These are phyloP conservation scores for Tetrahymena malaccensis DNA, from an alignment of 73 alveolate species.

Conservation along the genomic window DNA sequence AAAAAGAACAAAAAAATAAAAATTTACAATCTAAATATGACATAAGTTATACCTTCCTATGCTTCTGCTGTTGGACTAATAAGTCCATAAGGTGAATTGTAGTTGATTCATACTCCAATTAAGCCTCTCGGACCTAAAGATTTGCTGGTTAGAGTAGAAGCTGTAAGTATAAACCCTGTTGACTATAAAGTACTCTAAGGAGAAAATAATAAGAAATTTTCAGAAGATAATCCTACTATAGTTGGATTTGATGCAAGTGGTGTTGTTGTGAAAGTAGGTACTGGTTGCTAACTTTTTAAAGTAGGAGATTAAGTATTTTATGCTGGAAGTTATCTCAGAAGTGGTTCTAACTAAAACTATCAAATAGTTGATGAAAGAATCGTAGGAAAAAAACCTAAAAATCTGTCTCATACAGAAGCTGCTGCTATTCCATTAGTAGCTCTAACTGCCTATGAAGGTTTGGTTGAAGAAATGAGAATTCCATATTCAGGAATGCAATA, in stretches of 20 bases:
- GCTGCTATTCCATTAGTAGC: slow-evolving; percentile 2
- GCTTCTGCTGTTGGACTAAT: neutral
- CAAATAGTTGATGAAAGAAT: neutral
- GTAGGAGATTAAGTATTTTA: neutral
- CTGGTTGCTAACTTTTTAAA: neutral
- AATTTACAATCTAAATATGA: neutral
- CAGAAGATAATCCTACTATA: neutral
- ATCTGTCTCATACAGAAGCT: neutral
- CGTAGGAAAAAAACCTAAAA: neutral
- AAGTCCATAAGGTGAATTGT: neutral
- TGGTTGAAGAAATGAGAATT: neutral
- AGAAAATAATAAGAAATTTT: neutral
- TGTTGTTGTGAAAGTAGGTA: neutral
- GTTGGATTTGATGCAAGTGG: neutral
- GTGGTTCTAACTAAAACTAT: neutral
- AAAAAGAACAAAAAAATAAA: neutral
- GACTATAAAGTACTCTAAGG: neutral
- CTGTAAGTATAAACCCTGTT: neutral
- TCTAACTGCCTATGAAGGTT: slow-evolving; percentile 15
- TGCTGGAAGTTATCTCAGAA: neutral
- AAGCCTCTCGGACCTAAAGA: neutral
- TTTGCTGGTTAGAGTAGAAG: neutral
- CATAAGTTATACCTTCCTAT: neutral
- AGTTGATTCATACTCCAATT: neutral
- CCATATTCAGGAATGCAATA: neutral